Base-by-base conservation (phyloP, 2,329 filamentous ascomycete genomes). In the Cladosporium velox region DNA sequence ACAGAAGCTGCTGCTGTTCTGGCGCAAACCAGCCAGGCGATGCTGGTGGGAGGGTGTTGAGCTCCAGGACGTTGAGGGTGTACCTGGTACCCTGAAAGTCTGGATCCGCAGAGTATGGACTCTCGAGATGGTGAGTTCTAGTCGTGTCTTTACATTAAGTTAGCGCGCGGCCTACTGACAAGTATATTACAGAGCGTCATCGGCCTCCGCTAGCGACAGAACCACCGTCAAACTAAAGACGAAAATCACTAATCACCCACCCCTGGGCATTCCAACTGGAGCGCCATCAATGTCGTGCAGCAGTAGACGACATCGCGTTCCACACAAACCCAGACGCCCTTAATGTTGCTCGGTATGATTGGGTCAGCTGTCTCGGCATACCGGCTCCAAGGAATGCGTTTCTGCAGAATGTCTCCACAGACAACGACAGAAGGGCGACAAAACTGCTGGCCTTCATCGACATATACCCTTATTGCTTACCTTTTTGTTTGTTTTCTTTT, bases 21-120 rank as follows among this genome's bases (percentile, higher is more conserved):
- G 95, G 95, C 88, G 95, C 71, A 99, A 99, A 80, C 95, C 95
- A 18, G 95, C 95, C 15, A 85, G 95, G 68, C 87, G 95, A 77
- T 99, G 95, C 83, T 99, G 95, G 95, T 99, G 95, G 95, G 95
- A 99, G 78, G 95, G 95, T 28, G 91, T 99, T 44, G 93, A 98
- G 78, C 84, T 99, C 54, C 88, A 95, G 21, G 85, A 91, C 70
- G 91, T 99, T 14, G 92, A 96, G 60, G 95, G 95, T 15, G 90
- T 98, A 8, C 88, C 96, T 61, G 94, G 93, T 62, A 92, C 90
- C 77, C 85, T 99, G 72, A 99, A 99, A 81, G 93, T 99, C 66
- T 99, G 95, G 95, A 98, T 99, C 77, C 86, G 95, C 75, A 87
- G 95, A 74, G 95, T 99, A 67, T 99, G 95, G 95, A 99, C 95